These are phyloP conservation scores for Rhizopogon vinicolor DNA, from an alignment of 768 basidiomycete species.

Conservation along the genomic window DNA sequence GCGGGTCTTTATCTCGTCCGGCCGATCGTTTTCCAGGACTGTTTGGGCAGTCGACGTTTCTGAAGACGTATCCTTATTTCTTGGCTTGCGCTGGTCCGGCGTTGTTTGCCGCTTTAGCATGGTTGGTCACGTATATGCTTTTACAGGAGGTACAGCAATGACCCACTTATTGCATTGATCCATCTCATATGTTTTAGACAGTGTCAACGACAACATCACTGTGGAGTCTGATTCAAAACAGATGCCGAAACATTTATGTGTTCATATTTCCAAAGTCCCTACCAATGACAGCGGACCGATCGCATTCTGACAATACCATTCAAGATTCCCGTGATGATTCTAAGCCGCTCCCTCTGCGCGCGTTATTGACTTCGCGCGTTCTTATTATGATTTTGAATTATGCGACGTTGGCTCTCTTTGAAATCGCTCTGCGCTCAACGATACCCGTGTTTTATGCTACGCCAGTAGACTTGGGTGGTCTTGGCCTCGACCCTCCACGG, in stretches of 20 bases:
- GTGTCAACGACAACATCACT: constrained; percentile 16
- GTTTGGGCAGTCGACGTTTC: constrained; percentile 53
- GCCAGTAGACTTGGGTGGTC: constrained; percentile 11
- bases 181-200: not conserved
- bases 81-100: constrained; percentile 59
- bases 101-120: constrained; percentile 44
- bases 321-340: not conserved
- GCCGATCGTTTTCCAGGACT: constrained; percentile 55
- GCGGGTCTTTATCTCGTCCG: constrained; percentile 58
- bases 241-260: constrained; percentile 15
- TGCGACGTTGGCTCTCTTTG: constrained; percentile 51
- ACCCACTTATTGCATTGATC: not conserved
- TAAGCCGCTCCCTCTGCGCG: constrained; percentile 40
- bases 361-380: constrained; percentile 45
- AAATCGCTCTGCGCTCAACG: constrained; percentile 52
- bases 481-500: constrained; percentile 4
- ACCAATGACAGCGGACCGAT: too few species aligned
- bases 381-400: constrained; percentile 55
- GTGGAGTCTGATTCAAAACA: constrained; percentile 24
- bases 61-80: constrained; percentile 63
- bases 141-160: constrained; percentile 42
- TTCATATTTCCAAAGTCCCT: not conserved
- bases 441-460: constrained; percentile 18
- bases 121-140: constrained; percentile 40
- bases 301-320: not conserved